These are phyloP conservation scores for Pseudozyma sp. DNA, from an alignment of 1,284 basidiomycete species.

Conservation along the genomic window DNA sequence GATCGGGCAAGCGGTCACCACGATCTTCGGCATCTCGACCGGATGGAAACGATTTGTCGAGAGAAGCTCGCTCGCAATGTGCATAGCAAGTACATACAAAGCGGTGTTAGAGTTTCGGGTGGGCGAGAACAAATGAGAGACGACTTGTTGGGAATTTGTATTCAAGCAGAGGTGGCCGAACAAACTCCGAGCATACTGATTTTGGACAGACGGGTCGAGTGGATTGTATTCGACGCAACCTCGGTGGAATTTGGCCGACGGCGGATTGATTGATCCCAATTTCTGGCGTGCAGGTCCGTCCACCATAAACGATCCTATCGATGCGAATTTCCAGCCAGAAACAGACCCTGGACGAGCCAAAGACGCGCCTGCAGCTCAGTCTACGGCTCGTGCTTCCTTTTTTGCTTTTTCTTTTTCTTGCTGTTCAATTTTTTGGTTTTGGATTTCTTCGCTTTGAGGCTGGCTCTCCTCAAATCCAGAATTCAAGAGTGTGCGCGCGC, in stretches of 20 bases:
- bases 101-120: background rate
- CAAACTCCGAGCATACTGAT: slow-evolving; percentile 24
- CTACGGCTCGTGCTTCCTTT: slow-evolving; percentile 11
- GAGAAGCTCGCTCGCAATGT: background rate
- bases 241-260: slow-evolving; percentile 10
- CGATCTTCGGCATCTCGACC: too few relatives aligned
- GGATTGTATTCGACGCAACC: slow-evolving; percentile 3
- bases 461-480: background rate
- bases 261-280: slow-evolving; percentile 1
- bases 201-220: background rate
- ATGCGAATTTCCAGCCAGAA: slow-evolving; percentile 4
- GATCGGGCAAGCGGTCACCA: too few relatives aligned
- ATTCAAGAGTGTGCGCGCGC: slow-evolving; percentile 2
- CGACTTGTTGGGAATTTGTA: slow-evolving; percentile 17
- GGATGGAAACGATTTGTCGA: background rate
- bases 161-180: slow-evolving; percentile 8
- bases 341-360: background rate
- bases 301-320: background rate
- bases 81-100: background rate
- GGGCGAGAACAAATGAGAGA: background rate
- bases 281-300: too few relatives aligned
- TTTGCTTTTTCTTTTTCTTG: slow-evolving; percentile 4
- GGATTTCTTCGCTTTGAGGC: background rate
- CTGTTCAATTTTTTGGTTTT: slow-evolving; percentile 10
- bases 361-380: slow-evolving; percentile 18